A percentile compares a stretch with the other conserved stretches of the same genome.
Evolutionary conservation across 1,284 basidiomycete species (phyloP).

Genomic region (Takashimella tepidaria): DNA sequence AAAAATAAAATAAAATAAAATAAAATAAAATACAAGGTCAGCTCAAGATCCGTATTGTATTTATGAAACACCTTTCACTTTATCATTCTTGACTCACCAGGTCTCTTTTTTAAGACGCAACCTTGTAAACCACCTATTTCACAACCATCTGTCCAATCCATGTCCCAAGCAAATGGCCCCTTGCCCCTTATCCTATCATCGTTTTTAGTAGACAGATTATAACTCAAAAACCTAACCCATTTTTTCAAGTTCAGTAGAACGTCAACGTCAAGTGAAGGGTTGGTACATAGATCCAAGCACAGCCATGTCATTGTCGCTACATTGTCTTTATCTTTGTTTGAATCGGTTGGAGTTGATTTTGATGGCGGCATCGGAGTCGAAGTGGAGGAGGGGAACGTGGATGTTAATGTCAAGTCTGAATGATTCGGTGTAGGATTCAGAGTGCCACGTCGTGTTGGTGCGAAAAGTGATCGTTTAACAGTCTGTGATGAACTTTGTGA

Average conservation of each 20-base stretch:
- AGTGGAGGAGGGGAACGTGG: background rate
- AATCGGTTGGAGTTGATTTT: background rate
- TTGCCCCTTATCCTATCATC: constrained; percentile 29
- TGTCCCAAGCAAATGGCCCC: constrained; percentile 29
- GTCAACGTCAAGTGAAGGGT: constrained; percentile 16
- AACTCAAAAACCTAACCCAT: constrained; percentile 24
- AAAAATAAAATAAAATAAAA: too few relatives aligned
- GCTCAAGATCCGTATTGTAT: too few relatives aligned
- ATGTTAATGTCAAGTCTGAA: too few relatives aligned
- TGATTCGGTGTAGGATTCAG: background rate
- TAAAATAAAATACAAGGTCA: background rate
- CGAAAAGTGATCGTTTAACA: background rate
- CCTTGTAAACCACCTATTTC: background rate
- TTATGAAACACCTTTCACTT: background rate
- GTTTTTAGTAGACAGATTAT: constrained; percentile 9
- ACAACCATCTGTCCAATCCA: constrained; percentile 15
- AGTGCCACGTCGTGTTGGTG: background rate
- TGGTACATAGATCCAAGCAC: constrained; percentile 33
- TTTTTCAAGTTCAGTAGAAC: constrained; percentile 13
- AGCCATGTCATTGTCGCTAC: constrained; percentile 28
- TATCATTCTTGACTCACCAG: constrained; percentile 2
- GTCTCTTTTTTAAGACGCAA: constrained; percentile 10
- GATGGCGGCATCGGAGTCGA: background rate
- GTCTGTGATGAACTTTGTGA: background rate
- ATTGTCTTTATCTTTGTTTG: background rate